Percentiles rank a stretch among this genome's conserved stretches.
Conservation (phyloP, 2,329 filamentous ascomycete genomes). For the Pestalotiopsis sp. region DNA sequence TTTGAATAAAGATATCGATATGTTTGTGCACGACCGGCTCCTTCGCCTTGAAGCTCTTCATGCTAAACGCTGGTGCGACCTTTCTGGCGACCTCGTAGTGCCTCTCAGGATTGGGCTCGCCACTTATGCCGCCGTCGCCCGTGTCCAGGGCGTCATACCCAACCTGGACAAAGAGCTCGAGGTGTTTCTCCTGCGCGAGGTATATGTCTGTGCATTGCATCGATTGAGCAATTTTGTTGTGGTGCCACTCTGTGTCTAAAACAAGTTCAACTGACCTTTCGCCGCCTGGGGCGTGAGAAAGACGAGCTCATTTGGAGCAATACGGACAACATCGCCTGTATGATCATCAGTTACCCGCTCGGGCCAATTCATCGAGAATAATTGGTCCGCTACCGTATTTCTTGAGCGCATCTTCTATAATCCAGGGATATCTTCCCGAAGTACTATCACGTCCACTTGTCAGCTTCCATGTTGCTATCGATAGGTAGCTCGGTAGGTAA, state of each 20-base stretch:
- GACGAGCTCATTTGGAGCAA: slow-evolving; percentile 21
- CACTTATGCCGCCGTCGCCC: slow-evolving; percentile 18
- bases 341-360: not conserved
- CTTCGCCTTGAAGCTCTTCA: slow-evolving; percentile 12
- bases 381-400: slow-evolving; percentile 13
- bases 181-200: slow-evolving; percentile 15
- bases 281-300: slow-evolving; percentile 16
- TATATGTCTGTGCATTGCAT: slow-evolving; percentile 18
- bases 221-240: not conserved
- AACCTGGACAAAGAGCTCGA: slow-evolving; percentile 22
- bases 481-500: not conserved
- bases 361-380: not conserved
- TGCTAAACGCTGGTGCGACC: slow-evolving; percentile 24
- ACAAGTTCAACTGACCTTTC: slow-evolving; percentile 3
- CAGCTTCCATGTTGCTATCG: not conserved
- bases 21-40: slow-evolving; percentile 19
- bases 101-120: slow-evolving; percentile 21
- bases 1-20: slow-evolving; percentile 19
- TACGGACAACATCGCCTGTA: slow-evolving; percentile 17
- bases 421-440: slow-evolving; percentile 18
- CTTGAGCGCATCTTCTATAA: slow-evolving; percentile 14
- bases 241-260: not conserved
- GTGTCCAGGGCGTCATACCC: slow-evolving; percentile 17
- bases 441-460: not conserved
- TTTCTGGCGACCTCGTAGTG: slow-evolving; percentile 21